These are phyloP conservation scores for Leishmania amazonensis DNA, from an alignment of 208 protist species.

Conservation along the genomic window DNA sequence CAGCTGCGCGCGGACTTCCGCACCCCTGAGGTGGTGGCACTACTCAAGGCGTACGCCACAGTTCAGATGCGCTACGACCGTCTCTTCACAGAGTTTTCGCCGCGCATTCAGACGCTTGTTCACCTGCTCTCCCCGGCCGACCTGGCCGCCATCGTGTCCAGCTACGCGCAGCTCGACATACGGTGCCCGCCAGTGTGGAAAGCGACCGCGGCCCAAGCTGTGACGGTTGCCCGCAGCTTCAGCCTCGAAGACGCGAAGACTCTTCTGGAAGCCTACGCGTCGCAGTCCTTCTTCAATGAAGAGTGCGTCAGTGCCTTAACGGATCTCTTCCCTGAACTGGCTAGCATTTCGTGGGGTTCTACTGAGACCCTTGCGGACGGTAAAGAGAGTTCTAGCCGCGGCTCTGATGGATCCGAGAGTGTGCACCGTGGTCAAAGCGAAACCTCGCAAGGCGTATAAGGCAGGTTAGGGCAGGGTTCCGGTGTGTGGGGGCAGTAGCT, in stretches of 20 bases:
- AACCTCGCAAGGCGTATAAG: background rate
- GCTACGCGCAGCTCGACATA: conserved; percentile 56
- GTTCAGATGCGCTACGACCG: conserved; percentile 84
- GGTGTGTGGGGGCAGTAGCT: background rate
- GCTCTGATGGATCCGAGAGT: background rate
- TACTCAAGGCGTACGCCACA: conserved; percentile 61
- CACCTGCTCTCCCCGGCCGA: conserved; percentile 53
- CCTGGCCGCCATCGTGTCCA: conserved; percentile 42
- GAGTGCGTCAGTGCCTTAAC: conserved; percentile 30
- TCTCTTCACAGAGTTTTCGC: conserved; percentile 74
- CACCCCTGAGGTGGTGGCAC: conserved; percentile 34
- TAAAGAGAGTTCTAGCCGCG: background rate
- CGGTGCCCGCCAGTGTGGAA: conserved; percentile 48
- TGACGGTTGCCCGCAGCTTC: conserved; percentile 38
- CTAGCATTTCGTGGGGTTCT: conserved; percentile 2
- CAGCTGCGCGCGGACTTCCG: conserved; percentile 67
- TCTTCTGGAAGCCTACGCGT: conserved; percentile 33
- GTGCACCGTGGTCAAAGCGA: background rate
- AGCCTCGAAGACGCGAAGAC: conserved; percentile 36
- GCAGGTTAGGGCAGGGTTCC: no score
- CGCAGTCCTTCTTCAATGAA: conserved; percentile 28
- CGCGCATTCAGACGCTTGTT: conserved; percentile 62
- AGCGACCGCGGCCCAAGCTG: conserved; percentile 41
- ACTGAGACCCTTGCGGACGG: background rate
- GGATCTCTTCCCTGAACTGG: conserved; percentile 38